Percentiles rank a stretch among this genome's conserved stretches.
These are phyloP conservation scores for Brassica rapa DNA, from an alignment of 345 rosid genomes.

Conservation along the genomic window DNA sequence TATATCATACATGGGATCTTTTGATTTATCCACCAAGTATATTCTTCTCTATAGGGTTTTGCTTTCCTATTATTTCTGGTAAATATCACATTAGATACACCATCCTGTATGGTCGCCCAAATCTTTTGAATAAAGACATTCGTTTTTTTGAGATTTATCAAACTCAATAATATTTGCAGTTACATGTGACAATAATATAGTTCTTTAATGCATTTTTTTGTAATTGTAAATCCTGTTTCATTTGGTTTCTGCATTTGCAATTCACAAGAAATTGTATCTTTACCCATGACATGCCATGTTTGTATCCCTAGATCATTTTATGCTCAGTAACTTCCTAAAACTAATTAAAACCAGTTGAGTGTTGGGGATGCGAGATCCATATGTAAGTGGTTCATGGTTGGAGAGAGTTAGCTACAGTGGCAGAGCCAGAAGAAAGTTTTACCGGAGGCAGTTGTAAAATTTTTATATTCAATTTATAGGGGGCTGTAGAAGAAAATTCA, in stretches of 20 bases:
- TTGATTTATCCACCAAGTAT: background rate
- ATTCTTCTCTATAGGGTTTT: conserved; percentile 7
- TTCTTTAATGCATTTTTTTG: background rate
- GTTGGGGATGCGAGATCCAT: background rate
- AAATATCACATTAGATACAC: conserved; percentile 10
- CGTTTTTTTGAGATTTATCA: background rate
- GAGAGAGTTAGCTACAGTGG: background rate
- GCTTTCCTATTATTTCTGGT: conserved; percentile 8
- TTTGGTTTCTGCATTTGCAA: background rate
- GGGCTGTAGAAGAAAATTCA: too few relatives aligned
- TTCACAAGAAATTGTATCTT: background rate
- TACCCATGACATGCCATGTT: too few relatives aligned
- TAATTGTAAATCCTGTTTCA: background rate
- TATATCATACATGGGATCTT: background rate
- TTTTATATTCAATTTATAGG: too few relatives aligned
- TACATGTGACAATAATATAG: background rate
- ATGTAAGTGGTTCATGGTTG: background rate
- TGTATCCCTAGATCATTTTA: too few relatives aligned
- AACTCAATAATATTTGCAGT: background rate
- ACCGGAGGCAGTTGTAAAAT: too few relatives aligned
- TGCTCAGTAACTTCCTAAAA: background rate
- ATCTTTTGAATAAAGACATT: conserved; percentile 10
- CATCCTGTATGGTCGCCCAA: conserved; percentile 1
- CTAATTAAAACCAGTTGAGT: background rate
- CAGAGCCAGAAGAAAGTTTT: too few relatives aligned